Evolutionary conservation across 2,329 filamentous ascomycete species (phyloP).

Genomic region (Aspergillus luchuensis): DNA sequence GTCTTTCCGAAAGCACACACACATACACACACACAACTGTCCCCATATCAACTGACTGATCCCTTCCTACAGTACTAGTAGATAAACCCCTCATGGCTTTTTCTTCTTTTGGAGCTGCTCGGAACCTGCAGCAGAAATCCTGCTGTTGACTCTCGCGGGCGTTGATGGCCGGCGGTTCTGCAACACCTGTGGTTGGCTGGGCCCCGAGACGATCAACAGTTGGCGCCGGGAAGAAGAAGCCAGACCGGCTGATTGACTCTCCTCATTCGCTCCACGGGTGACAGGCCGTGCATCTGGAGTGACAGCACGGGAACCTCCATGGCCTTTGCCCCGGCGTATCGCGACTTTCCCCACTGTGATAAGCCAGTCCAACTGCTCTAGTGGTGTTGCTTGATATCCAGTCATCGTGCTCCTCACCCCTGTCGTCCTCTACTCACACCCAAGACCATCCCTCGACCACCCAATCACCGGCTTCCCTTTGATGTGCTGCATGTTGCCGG

Average conservation of each 20-base stretch:
- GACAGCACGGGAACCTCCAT: constrained; percentile 8
- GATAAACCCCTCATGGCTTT: neutral
- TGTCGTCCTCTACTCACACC: constrained; percentile 10
- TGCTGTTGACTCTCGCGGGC: neutral
- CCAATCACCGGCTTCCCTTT: constrained; percentile 21
- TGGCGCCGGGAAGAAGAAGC: constrained; percentile 33
- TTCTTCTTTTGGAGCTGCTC: neutral
- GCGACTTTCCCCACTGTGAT: constrained; percentile 35
- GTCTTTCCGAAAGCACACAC: neutral
- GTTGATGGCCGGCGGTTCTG: constrained; percentile 30
- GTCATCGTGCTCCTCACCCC: constrained; percentile 22
- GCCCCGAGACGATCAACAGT: constrained; percentile 26
- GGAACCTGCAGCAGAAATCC: neutral
- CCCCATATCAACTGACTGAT: neutral
- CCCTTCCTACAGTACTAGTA: neutral
- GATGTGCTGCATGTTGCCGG: constrained; percentile 25
- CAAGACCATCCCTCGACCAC: neutral
- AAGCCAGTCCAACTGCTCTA: constrained; percentile 28
- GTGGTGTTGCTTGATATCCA: constrained; percentile 27
- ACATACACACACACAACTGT: too few relatives aligned
- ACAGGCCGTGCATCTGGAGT: constrained; percentile 23
- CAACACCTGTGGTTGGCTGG: constrained; percentile 31
- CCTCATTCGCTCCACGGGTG: constrained; percentile 23
- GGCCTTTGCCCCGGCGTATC: constrained; percentile 14
- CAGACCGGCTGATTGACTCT: constrained; percentile 23